Conservation (phyloP, 176 grass and related monocot genomes). For the Triticum monococcum region DNA sequence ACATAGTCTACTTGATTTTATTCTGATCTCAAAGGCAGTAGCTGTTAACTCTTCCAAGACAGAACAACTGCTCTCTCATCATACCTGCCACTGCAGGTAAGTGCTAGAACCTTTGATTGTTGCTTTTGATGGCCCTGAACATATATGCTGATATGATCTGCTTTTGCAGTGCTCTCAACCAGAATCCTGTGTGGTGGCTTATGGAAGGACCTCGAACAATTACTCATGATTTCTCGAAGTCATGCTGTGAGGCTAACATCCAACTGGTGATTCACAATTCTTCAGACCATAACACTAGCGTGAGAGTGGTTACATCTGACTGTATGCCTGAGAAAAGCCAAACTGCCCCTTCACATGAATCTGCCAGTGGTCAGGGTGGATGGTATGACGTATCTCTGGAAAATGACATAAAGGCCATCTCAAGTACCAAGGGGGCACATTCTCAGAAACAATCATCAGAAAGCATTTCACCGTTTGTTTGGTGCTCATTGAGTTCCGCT, state of each 20-base stretch:
- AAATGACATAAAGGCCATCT: slow-evolving; percentile 63
- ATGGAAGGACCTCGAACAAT: slow-evolving; percentile 71
- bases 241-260: slow-evolving; percentile 67
- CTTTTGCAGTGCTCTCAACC: slow-evolving; percentile 55
- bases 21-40: slow-evolving; percentile 71
- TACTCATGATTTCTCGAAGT: slow-evolving; percentile 77
- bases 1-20: slow-evolving; percentile 78
- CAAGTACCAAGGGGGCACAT: slow-evolving; percentile 47
- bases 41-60: slow-evolving; percentile 42
- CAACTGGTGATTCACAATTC: slow-evolving; percentile 66
- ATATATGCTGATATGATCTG: slow-evolving; percentile 16
- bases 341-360: slow-evolving; percentile 42
- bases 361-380: slow-evolving; percentile 51
- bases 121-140: slow-evolving; percentile 7
- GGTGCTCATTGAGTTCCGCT: slow-evolving; percentile 74
- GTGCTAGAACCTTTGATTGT: slow-evolving; percentile 39
- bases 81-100: slow-evolving; percentile 90
- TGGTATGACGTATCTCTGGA: slow-evolving; percentile 84
- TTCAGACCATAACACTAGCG: slow-evolving; percentile 34
- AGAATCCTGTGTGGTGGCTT: slow-evolving; percentile 72
- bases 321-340: slow-evolving; percentile 41
- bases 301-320: slow-evolving; percentile 66
- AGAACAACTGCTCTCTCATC: slow-evolving; percentile 59
- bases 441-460: slow-evolving; percentile 48
- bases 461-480: slow-evolving; percentile 69